phyloP scores from a whole-genome alignment of 2,329 filamentous ascomycete species.

The Fusarium temperatum region DNA sequence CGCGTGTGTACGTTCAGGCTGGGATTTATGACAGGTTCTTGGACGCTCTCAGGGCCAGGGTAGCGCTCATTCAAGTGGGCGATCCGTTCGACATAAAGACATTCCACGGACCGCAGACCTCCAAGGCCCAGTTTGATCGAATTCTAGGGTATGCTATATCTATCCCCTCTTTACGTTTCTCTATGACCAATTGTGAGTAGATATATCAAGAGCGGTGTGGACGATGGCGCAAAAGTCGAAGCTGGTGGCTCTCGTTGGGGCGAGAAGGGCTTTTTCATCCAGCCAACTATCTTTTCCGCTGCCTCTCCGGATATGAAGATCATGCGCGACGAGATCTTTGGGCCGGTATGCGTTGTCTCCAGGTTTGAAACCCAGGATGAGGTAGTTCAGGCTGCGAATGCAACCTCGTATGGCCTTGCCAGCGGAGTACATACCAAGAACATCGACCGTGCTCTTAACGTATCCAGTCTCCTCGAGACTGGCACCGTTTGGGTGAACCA shows the following conservation, averaged over 20 bases:
- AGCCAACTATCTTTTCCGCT: background rate
- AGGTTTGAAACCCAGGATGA: background rate
- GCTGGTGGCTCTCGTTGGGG: background rate
- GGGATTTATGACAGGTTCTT: background rate
- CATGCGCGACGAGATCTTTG: background rate
- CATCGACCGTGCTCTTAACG: background rate
- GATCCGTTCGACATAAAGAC: background rate
- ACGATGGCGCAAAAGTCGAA: background rate
- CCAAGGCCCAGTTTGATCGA: background rate
- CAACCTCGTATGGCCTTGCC: background rate
- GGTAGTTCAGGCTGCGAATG: accelerated
- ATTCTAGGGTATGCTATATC: background rate
- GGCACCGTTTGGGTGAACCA: background rate
- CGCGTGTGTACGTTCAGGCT: background rate
- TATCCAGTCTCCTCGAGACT: background rate
- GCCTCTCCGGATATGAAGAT: background rate
- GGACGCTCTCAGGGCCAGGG: accelerated
- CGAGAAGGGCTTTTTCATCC: background rate
- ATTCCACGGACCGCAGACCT: background rate
- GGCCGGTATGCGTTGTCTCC: background rate
- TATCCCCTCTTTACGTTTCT: too few species aligned
- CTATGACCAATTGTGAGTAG: accelerated
- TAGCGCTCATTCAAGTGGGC: background rate
- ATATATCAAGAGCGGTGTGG: background rate
- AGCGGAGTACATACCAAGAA: background rate